Percentiles rank a stretch among this genome's conserved stretches.
Evolutionary conservation across 2,329 filamentous ascomycete genomes (phyloP).

Genomic region (Monilinia aucupariae): DNA sequence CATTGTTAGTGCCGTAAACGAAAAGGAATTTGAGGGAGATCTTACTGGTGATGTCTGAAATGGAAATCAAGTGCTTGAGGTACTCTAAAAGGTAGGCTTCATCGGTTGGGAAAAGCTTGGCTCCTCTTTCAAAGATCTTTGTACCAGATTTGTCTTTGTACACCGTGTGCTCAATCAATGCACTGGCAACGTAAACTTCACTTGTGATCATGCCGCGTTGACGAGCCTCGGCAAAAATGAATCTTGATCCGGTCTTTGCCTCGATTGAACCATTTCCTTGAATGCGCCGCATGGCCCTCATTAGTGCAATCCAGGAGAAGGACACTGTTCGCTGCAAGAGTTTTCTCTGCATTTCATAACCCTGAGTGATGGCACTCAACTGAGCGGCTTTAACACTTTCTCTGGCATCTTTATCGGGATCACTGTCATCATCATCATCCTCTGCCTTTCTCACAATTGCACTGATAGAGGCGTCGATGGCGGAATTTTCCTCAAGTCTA

Average conservation of each 20-base stretch:
- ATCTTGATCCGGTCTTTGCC: constrained; percentile 60
- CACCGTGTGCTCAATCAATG: constrained; percentile 88
- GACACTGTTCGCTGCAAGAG: constrained; percentile 81
- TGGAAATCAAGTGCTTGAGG: constrained; percentile 86
- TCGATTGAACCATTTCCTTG: constrained; percentile 67
- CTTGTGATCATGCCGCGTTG: constrained; percentile 83
- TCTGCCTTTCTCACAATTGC: constrained; percentile 45
- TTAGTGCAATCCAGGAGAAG: constrained; percentile 90
- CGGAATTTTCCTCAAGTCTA: constrained; percentile 48
- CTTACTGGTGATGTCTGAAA: constrained; percentile 90
- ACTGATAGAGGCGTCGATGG: constrained; percentile 33
- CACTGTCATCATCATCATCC: constrained; percentile 43
- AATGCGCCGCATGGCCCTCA: constrained; percentile 87
- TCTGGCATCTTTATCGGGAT: constrained; percentile 35
- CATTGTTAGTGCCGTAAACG: constrained; percentile 21
- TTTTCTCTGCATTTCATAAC: constrained; percentile 66
- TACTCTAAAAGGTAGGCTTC: constrained; percentile 93
- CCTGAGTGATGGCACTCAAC: constrained; percentile 56
- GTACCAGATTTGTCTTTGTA: constrained; percentile 90
- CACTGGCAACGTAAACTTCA: constrained; percentile 91
- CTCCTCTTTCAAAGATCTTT: constrained; percentile 92
- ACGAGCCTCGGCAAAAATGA: constrained; percentile 84
- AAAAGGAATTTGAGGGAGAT: constrained; percentile 22
- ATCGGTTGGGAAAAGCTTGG: constrained; percentile 89
- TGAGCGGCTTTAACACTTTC: constrained; percentile 53